A percentile compares a stretch with the other conserved stretches of the same genome.
phyloP scores from a whole-genome alignment of 768 basidiomycete genomes.

The Tulasnella sp. region DNA sequence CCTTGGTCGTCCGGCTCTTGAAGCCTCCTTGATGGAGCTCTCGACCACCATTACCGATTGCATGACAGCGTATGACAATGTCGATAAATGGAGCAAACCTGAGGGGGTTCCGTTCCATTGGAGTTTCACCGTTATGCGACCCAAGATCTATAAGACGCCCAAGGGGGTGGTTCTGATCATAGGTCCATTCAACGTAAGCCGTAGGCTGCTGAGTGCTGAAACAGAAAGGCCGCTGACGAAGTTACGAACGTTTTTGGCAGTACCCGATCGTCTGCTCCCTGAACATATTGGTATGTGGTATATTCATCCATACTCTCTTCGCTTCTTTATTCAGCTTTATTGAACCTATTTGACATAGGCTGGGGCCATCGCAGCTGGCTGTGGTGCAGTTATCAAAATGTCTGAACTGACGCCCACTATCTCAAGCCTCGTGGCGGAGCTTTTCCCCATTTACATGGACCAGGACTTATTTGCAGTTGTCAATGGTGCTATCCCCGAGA shows the following conservation, averaged over 20 bases:
- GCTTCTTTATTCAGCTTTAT: no score
- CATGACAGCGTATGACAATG: slow-evolving; percentile 42
- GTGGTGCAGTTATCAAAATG: slow-evolving; percentile 58
- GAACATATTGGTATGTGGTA: slow-evolving; percentile 41
- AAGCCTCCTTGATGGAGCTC: slow-evolving; percentile 54
- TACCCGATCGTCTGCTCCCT: slow-evolving; percentile 53
- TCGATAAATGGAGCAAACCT: slow-evolving; percentile 65
- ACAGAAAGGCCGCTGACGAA: not conserved
- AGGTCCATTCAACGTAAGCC: slow-evolving; percentile 24
- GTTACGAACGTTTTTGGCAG: no score
- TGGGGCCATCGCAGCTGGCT: slow-evolving; percentile 71
- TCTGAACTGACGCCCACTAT: slow-evolving; percentile 53
- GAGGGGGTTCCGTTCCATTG: slow-evolving; percentile 44
- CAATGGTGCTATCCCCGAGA: slow-evolving; percentile 54
- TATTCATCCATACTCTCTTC: not conserved
- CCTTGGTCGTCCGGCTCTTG: slow-evolving; percentile 48
- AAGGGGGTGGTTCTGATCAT: slow-evolving; percentile 32
- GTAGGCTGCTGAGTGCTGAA: not conserved
- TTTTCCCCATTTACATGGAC: slow-evolving; percentile 68
- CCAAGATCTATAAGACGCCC: slow-evolving; percentile 57
- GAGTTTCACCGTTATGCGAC: slow-evolving; percentile 46
- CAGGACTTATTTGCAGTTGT: slow-evolving; percentile 49
- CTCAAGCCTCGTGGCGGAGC: slow-evolving; percentile 47
- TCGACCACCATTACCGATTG: slow-evolving; percentile 38
- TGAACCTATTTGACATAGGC: slow-evolving; percentile 20